phyloP scores from a whole-genome alignment of 2,329 filamentous ascomycete genomes.

The Scedosporium apiospermum region DNA sequence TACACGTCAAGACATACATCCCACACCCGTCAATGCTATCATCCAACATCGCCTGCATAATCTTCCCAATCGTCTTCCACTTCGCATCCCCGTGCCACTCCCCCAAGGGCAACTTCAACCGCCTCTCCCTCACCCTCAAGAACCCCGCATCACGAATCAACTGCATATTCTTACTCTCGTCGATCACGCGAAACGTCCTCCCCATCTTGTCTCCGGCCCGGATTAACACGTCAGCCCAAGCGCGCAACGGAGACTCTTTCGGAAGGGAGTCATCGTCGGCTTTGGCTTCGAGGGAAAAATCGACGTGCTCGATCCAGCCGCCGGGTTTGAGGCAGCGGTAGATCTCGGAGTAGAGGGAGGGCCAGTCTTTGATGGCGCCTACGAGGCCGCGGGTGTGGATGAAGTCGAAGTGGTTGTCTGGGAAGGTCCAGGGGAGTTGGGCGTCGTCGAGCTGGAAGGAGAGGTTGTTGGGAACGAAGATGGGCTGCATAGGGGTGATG shows the following conservation, averaged over 20 bases:
- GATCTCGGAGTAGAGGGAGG: slow-evolving; percentile 38
- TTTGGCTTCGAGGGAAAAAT: slow-evolving; percentile 16
- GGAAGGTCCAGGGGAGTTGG: slow-evolving; percentile 38
- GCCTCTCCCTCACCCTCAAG: slow-evolving; percentile 13
- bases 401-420: slow-evolving; percentile 42
- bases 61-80: slow-evolving; percentile 34
- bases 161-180: slow-evolving; percentile 11
- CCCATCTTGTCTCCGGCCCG: slow-evolving; percentile 19
- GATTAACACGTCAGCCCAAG: slow-evolving; percentile 9
- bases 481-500: slow-evolving; percentile 47
- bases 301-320: slow-evolving; percentile 28
- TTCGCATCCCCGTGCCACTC: slow-evolving; percentile 32
- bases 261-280: slow-evolving; percentile 14
- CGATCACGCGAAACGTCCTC: slow-evolving; percentile 17
- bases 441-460: slow-evolving; percentile 55
- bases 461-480: slow-evolving; percentile 47
- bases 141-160: slow-evolving; percentile 17
- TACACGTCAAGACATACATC: slow-evolving; percentile 27
- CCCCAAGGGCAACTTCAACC: slow-evolving; percentile 28
- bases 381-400: slow-evolving; percentile 47
- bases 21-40: slow-evolving; percentile 24
- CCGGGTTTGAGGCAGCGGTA: slow-evolving; percentile 47
- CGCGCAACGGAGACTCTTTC: not conserved
- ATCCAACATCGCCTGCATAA: slow-evolving; percentile 23
- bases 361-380: slow-evolving; percentile 43